These are phyloP conservation scores for Lecanicillium sp. DNA, from an alignment of 2,329 filamentous ascomycete genomes.

Conservation along the genomic window DNA sequence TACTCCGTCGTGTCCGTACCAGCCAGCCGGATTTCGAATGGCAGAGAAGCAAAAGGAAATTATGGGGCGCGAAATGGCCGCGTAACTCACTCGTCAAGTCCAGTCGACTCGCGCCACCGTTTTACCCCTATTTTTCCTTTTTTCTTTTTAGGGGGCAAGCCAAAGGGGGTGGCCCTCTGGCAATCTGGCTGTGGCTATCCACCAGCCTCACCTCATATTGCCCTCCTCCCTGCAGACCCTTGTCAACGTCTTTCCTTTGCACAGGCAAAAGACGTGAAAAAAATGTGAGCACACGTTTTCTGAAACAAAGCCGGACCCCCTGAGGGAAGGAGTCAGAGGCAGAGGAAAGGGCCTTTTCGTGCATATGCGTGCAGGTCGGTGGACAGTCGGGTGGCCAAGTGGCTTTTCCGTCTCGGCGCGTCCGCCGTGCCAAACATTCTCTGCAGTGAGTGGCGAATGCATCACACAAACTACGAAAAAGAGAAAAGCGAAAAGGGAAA, in stretches of 20 bases:
- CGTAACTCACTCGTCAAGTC: slow-evolving; percentile 5
- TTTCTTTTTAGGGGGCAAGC: not conserved
- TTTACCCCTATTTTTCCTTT: slow-evolving; percentile 8
- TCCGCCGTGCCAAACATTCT: not conserved
- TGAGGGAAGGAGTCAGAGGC: no score
- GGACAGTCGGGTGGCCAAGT: not conserved
- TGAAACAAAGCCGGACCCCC: slow-evolving; percentile 17
- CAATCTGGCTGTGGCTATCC: no score
- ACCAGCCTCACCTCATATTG: slow-evolving; percentile 22
- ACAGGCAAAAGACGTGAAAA: slow-evolving; percentile 16
- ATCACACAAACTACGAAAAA: no score
- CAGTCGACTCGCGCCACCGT: slow-evolving; percentile 6
- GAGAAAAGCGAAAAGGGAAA: no score
- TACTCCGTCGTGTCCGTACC: no score
- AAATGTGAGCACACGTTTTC: slow-evolving; percentile 13
- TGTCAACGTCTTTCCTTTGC: slow-evolving; percentile 18
- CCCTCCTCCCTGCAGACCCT: slow-evolving; percentile 17
- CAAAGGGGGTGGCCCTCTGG: not conserved
- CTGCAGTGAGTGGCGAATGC: no score
- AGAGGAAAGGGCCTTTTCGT: not conserved
- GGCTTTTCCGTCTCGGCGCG: slow-evolving; percentile 1
- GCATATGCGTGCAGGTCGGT: no score
- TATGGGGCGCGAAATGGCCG: slow-evolving; percentile 12
- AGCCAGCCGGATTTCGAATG: slow-evolving; percentile 4
- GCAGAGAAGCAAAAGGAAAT: slow-evolving; percentile 13